phyloP scores from a whole-genome alignment of 2,329 filamentous ascomycete genomes.

The Beauveria australis region DNA sequence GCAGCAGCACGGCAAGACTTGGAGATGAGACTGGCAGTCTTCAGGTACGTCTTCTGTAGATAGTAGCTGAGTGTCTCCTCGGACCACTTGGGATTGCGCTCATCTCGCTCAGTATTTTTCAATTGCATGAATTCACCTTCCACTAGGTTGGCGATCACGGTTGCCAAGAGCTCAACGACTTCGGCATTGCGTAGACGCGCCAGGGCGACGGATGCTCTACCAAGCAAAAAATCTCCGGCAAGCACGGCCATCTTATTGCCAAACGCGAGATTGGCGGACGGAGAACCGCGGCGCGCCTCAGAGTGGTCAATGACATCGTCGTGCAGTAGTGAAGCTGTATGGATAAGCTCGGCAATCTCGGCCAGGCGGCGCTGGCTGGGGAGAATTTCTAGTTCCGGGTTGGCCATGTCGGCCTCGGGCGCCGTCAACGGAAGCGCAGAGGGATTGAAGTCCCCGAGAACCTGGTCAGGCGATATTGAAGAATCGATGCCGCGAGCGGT shows the following conservation, averaged over 20 bases:
- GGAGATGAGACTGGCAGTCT: slow-evolving; percentile 90
- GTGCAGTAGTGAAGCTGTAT: slow-evolving; percentile 91
- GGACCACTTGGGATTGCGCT: slow-evolving; percentile 74
- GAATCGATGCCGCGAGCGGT: slow-evolving; percentile 41
- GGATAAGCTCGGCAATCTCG: slow-evolving; percentile 95
- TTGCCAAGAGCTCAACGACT: slow-evolving; percentile 88
- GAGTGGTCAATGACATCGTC: slow-evolving; percentile 98
- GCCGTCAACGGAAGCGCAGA: slow-evolving; percentile 38
- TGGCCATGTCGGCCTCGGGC: slow-evolving; percentile 27
- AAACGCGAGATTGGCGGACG: slow-evolving; percentile 88
- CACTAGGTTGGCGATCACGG: slow-evolving; percentile 93
- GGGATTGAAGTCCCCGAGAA: slow-evolving; percentile 78
- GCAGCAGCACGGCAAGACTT: slow-evolving; percentile 91
- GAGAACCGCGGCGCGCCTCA: slow-evolving; percentile 69
- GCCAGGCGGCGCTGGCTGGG: slow-evolving; percentile 89
- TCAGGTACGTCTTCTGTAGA: slow-evolving; percentile 95
- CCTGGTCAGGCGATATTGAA: slow-evolving; percentile 44
- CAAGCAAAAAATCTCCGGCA: slow-evolving; percentile 92
- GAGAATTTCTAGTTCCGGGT: slow-evolving; percentile 59
- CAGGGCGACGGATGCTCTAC: slow-evolving; percentile 85
- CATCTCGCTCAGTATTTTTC: slow-evolving; percentile 88
- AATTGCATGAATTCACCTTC: slow-evolving; percentile 99
- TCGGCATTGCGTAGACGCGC: slow-evolving; percentile 86
- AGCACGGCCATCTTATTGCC: slow-evolving; percentile 99
- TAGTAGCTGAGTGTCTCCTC: slow-evolving; percentile 90